Evolutionary conservation across 2,329 filamentous ascomycete genomes (phyloP).

Genomic region (Alternaria viburni): DNA sequence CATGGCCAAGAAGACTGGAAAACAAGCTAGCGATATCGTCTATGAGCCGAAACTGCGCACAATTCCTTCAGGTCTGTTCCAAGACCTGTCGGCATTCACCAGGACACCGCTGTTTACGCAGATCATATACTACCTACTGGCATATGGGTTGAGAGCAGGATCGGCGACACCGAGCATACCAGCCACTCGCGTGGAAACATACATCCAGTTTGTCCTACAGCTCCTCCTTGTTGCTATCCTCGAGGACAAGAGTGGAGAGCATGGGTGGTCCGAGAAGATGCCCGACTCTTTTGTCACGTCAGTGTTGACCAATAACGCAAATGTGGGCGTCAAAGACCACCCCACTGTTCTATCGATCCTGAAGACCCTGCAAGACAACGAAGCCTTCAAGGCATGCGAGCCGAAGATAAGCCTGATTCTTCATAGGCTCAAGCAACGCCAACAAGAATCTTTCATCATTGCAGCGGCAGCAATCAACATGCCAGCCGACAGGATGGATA

Average conservation of each 20-base stretch:
- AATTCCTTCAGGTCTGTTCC: constrained; percentile 79
- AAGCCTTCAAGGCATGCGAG: constrained; percentile 81
- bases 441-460: constrained; percentile 72
- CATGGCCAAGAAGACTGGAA: constrained; percentile 86
- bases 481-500: constrained; percentile 78
- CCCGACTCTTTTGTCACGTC: constrained; percentile 73
- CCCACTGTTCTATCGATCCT: constrained; percentile 60
- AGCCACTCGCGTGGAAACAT: constrained; percentile 83
- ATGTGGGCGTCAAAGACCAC: constrained; percentile 43
- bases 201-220: constrained; percentile 89
- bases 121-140: constrained; percentile 84
- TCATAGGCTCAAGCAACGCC: constrained; percentile 82
- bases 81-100: constrained; percentile 78
- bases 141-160: constrained; percentile 76
- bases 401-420: constrained; percentile 85
- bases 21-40: constrained; percentile 80
- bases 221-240: constrained; percentile 82
- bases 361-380: constrained; percentile 64
- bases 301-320: constrained; percentile 69
- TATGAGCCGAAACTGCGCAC: constrained; percentile 85
- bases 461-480: constrained; percentile 67
- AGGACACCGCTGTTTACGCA: constrained; percentile 85
- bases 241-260: constrained; percentile 71
- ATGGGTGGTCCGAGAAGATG: constrained; percentile 51
- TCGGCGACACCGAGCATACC: constrained; percentile 76